Evolutionary conservation across 352 stramenopile genomes (phyloP), one percentile per base, ranked within the genome.

Genomic region (Peronospora belbahrii): DNA sequence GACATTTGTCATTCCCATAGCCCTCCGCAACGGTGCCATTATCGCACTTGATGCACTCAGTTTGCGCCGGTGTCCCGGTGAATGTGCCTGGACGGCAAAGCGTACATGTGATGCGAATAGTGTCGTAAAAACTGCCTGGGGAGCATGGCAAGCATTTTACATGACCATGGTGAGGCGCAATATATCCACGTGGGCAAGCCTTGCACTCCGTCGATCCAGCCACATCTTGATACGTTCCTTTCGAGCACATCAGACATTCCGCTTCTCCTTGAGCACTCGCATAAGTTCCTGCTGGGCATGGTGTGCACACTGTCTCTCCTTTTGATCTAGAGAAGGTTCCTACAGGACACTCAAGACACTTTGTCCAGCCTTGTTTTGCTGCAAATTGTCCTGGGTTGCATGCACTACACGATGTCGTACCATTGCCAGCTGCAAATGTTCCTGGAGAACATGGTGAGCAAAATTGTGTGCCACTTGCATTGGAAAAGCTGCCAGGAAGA

Each of bases 371-470:
- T 18, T 48, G 23, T 0, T 43, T 41, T n/a, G 44, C 27, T 34
- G 51, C 32, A 53, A 70, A 84, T 6, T 62, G 48, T 28, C 72
- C 72, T 28, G 66, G 58, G n/a, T 43, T 39, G 47, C 76, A 88
- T 17, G 37, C 23, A 10, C 41, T 27, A 36, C 76, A 88, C n/a
- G 34, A 52, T 10, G 41, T 52, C 27, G 56, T 52, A 4, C 69
- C 71, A 32, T 33, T 24, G 8, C 31, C 28, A 23, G 41, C 55
- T 9, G 54, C 39, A 30, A 74, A 79, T 37, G 62, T 60, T n/a
- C 70, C 67, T 15, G 35, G 34, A 2, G 56, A 41, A 28, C 70
- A 83, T 13, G 47, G 42, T 19, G 14, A 42, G 42, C 77, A 88
- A 28, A 38, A 34, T 6, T 15, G 48, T 10, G 50, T 56, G 10